Base-by-base conservation (phyloP, 495 filamentous ascomycete species). In the Hypoxylon subgilvum region DNA sequence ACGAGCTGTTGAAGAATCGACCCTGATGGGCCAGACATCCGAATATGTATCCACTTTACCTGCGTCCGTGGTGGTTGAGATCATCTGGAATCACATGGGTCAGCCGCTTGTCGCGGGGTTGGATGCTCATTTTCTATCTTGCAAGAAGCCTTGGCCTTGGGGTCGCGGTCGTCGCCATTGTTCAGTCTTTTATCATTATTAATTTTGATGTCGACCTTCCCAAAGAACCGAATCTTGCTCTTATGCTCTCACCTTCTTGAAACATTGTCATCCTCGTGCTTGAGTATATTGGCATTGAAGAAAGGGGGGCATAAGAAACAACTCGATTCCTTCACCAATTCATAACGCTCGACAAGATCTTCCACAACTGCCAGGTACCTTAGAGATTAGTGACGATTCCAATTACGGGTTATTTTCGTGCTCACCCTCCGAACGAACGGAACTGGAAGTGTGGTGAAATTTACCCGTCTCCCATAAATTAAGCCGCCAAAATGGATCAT, bases 401-500 rank as follows among this genome's bases (percentile, higher is more conserved):
- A 54, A 49, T 52, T 51, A 34, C 38, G 46, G 6, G 18, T 30
- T 47, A 7, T 13, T 35, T 22, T 14, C 8, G 7, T 8, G 8
- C 17, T 38, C 44, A 54, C 51, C 61, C 32, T 64, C 61, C 61
- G 61, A 43, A 36, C 25, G 34, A 31, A 52, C 61, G 18, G 25
- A 53, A 63, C 43, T 30, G 60, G 60, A 52, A 57, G 23, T 19
- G 50, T 45, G 21, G 36, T 28, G n/a, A 4, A 27, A 54, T 64
- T 64, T 64, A 54, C 31, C 61, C 54, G 54, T 13, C 38, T 17
- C 36, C 12, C 39, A 16, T 46, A 45, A 22, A 58, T 64, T 64
- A 64, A 64, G n/a, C 61, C 50, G 49, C 39, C 53, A 58, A 23
- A 18, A 64, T 64, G 61, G 61, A 64, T 17, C 54, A 56, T 25